Conservation (phyloP, 2,329 filamentous ascomycete genomes). For the Verticillium klebahnii region DNA sequence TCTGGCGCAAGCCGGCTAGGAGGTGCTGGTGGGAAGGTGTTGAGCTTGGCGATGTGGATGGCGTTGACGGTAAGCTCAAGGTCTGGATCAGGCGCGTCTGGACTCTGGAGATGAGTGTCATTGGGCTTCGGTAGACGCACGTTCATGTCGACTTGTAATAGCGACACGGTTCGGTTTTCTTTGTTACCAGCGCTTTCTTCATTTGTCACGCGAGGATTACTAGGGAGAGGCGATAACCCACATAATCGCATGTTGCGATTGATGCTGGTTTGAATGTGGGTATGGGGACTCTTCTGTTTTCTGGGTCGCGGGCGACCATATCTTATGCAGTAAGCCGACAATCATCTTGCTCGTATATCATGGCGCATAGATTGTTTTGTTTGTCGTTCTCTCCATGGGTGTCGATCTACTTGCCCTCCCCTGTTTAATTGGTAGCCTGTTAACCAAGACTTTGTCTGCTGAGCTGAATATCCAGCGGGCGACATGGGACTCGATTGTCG, state of each 20-base stretch:
- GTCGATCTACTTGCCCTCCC: no score
- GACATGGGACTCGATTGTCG: no score
- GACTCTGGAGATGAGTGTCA: slow-evolving; percentile 98
- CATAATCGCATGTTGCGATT: background rate
- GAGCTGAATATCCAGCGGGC: no score
- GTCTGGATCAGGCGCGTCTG: slow-evolving; percentile 98
- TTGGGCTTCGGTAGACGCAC: slow-evolving; percentile 62
- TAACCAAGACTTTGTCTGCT: no score
- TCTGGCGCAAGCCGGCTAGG: slow-evolving; percentile 95
- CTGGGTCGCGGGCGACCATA: background rate
- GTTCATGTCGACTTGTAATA: background rate
- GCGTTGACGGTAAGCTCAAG: slow-evolving; percentile 87
- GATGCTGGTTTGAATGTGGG: background rate
- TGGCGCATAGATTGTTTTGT: background rate
- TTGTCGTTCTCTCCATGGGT: no score
- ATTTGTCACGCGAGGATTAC: background rate
- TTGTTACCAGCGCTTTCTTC: background rate
- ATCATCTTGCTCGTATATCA: background rate
- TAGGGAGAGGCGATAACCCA: background rate
- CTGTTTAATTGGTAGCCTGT: no score
- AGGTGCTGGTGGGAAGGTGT: slow-evolving; percentile 99
- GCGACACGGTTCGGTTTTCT: background rate
- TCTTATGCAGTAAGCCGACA: background rate
- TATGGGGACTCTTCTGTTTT: background rate
- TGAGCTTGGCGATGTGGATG: slow-evolving; percentile 83